Evolutionary conservation across 2,329 filamentous ascomycete species (phyloP).

Genomic region (Raffaelea albimanens): DNA sequence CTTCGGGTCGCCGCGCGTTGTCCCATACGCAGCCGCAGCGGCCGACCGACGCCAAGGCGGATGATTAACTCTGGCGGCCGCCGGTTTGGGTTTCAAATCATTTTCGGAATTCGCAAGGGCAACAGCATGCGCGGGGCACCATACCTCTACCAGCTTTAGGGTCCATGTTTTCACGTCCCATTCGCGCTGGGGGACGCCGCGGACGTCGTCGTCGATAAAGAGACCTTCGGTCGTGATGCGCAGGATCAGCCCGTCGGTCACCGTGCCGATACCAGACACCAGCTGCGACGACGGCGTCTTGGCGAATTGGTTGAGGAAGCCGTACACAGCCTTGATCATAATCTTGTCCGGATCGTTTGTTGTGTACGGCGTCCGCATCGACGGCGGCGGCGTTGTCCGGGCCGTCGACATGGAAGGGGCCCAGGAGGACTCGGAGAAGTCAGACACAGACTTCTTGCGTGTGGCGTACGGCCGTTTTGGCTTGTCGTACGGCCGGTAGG

Average conservation of each 20-base stretch:
- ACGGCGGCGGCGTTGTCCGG: slow-evolving; percentile 74
- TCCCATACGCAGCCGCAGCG: slow-evolving; percentile 29
- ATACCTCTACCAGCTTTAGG: slow-evolving; percentile 84
- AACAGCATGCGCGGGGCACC: slow-evolving; percentile 59
- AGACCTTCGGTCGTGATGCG: slow-evolving; percentile 89
- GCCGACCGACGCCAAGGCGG: slow-evolving; percentile 33
- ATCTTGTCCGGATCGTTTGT: slow-evolving; percentile 95
- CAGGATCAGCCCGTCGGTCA: slow-evolving; percentile 87
- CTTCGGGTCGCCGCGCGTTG: slow-evolving; percentile 36
- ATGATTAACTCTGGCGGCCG: slow-evolving; percentile 31
- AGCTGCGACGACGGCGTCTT: slow-evolving; percentile 88
- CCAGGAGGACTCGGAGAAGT: slow-evolving; percentile 78
- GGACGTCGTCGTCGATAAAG: slow-evolving; percentile 94
- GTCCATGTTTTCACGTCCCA: slow-evolving; percentile 99
- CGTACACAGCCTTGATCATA: slow-evolving; percentile 84
- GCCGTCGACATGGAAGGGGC: slow-evolving; percentile 76
- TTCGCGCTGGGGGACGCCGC: slow-evolving; percentile 84
- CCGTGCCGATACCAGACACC: slow-evolving; percentile 69
- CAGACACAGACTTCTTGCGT: slow-evolving; percentile 57
- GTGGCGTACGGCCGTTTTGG: slow-evolving; percentile 39
- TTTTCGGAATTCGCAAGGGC: slow-evolving; percentile 30
- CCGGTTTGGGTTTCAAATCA: slow-evolving; percentile 21
- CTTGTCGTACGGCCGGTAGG: slow-evolving; percentile 69
- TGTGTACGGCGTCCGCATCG: slow-evolving; percentile 66
- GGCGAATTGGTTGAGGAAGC: slow-evolving; percentile 82